phyloP scores from a whole-genome alignment of 2,329 filamentous ascomycete species.

The Diaporthe batatas region DNA sequence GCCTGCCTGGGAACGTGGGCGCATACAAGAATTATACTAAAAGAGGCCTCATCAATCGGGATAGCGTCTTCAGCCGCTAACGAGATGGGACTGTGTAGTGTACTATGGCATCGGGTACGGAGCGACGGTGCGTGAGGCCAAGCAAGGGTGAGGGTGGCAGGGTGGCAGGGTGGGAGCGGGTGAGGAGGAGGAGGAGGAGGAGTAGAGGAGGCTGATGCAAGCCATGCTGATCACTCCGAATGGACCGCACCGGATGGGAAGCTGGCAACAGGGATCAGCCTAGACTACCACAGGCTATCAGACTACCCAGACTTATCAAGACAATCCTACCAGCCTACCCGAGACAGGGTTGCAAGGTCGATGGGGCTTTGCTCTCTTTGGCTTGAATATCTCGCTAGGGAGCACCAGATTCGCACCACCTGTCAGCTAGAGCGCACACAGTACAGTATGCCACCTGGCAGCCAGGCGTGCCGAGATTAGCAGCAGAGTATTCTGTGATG shows the following conservation, averaged over 20 bases:
- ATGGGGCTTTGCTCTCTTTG: neutral
- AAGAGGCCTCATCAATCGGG: constrained; percentile 13
- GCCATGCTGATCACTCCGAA: constrained; percentile 25
- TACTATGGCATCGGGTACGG: neutral
- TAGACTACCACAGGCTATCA: neutral
- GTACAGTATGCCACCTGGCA: too few relatives aligned
- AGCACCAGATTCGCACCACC: neutral
- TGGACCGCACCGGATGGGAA: constrained; percentile 20
- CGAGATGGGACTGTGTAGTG: too few relatives aligned
- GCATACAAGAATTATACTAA: constrained; percentile 3
- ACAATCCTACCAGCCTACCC: constrained; percentile 33
- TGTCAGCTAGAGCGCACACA: too few relatives aligned
- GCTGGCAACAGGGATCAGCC: constrained; percentile 2
- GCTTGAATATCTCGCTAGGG: constrained; percentile 12
- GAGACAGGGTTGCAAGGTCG: constrained; percentile 26
- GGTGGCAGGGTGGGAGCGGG: constrained; percentile 1
- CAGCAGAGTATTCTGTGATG: neutral
- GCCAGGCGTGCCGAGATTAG: neutral
- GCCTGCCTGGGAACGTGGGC: constrained; percentile 20
- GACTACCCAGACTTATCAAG: neutral
- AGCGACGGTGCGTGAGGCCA: constrained; percentile 19
- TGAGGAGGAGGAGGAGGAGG: constrained; percentile 20
- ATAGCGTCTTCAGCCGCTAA: neutral
- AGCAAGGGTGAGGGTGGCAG: constrained; percentile 7
- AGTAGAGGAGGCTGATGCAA: constrained; percentile 24